phyloP scores from a whole-genome alignment of 2,329 filamentous ascomycete genomes.

The Talaromyces sp. region DNA sequence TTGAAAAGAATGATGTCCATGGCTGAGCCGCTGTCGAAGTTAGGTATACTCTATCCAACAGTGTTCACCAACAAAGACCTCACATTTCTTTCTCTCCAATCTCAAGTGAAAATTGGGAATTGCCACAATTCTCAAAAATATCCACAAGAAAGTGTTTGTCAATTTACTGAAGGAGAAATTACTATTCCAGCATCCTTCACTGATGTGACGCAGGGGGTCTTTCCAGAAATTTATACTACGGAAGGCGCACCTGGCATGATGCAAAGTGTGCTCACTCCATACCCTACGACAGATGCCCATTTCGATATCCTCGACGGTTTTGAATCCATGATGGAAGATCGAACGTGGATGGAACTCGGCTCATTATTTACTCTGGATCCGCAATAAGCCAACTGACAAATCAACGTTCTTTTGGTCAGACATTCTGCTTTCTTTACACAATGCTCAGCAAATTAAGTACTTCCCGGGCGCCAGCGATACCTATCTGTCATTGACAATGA shows the following conservation, averaged over 20 bases:
- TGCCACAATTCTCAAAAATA: not conserved
- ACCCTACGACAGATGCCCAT: not conserved
- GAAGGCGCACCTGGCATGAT: not conserved
- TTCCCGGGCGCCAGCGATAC: too few species aligned
- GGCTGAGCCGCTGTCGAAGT: not conserved
- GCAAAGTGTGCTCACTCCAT: not conserved
- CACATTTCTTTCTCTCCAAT: not conserved
- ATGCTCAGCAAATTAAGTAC: not conserved
- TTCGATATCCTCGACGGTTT: not conserved
- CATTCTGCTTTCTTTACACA: not conserved
- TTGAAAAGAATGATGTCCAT: slow-evolving; percentile 3
- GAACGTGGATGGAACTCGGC: not conserved
- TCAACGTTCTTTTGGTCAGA: not conserved
- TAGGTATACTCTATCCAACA: not conserved
- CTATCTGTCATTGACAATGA: not conserved
- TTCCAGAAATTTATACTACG: not conserved
- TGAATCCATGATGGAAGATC: not conserved
- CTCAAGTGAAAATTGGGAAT: not conserved
- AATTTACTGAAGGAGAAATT: not conserved
- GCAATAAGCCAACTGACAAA: not conserved
- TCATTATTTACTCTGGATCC: not conserved
- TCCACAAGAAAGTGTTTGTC: not conserved
- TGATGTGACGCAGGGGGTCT: not conserved
- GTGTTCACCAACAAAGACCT: not conserved
- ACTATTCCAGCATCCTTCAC: not conserved